A percentile compares a stretch with the other conserved stretches of the same genome.
These are phyloP conservation scores for Aspergillus sparsus DNA, from an alignment of 495 filamentous ascomycete genomes.

Conservation along the genomic window DNA sequence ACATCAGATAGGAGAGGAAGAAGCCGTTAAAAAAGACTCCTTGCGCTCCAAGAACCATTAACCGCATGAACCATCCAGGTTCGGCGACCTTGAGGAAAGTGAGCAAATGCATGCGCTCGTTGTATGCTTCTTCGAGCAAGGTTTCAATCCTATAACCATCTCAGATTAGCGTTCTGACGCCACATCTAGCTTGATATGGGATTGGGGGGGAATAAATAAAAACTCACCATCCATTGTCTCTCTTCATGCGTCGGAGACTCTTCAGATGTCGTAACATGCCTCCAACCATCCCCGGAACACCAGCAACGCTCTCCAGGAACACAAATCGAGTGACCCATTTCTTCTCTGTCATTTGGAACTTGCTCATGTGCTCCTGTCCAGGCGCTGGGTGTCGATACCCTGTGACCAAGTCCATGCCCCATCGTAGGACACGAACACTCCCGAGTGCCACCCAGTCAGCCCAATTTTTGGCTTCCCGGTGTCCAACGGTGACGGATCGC, in stretches of 20 bases:
- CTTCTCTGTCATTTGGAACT: conserved; percentile 66
- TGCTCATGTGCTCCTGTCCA: conserved; percentile 41
- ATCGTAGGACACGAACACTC: conserved; percentile 63
- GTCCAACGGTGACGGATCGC: conserved; percentile 60
- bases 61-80: conserved; percentile 84
- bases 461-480: conserved; percentile 65
- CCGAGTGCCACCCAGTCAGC: conserved; percentile 67
- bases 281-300: conserved; percentile 95
- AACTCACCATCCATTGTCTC: conserved; percentile 87
- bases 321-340: conserved; percentile 84
- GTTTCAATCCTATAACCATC: conserved; percentile 74
- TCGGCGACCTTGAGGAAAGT: conserved; percentile 93
- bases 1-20: conserved; percentile 86
- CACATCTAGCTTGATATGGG: background rate
- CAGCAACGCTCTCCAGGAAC: conserved; percentile 93
- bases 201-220: background rate
- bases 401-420: conserved; percentile 66
- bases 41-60: conserved; percentile 80
- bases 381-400: conserved; percentile 67
- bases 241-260: conserved; percentile 77
- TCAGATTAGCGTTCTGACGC: background rate
- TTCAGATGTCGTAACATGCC: conserved; percentile 90
- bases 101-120: conserved; percentile 94
- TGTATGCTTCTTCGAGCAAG: conserved; percentile 89
- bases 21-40: conserved; percentile 94